Evolutionary conservation across 352 stramenopile species (phyloP), one percentile per base, ranked within the genome.

Genomic region (Pythium vanterpoolii): DNA sequence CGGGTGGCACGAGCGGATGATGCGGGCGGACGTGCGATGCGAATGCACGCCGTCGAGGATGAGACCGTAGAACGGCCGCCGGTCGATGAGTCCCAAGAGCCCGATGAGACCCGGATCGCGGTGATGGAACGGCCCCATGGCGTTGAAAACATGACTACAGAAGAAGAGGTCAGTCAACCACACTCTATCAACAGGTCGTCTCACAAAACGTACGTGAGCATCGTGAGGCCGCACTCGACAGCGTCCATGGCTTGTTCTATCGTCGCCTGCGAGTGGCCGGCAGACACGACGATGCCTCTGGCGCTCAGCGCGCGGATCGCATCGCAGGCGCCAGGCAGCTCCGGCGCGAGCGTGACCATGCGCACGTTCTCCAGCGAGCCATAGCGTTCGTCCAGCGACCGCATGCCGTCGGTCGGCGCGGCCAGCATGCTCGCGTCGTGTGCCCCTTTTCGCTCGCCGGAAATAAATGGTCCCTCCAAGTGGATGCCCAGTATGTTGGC

Each of bases 101-200:
- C 90, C 90, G 13, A 96, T 83, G 51, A 98, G 78, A 4, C 89
- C 90, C 7, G 90, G 90, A 40, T 96, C 79, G 26, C 89, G 82
- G 62, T 97, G 90, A 57, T 97, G 89, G 72, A 97, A 97, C 5
- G 82, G 73, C 21, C 72, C 79, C 90, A 97, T 97, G 8, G 90
- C 90, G 60, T 97, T 97, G 71, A 95, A 97, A 18, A 97, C 60
- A 66, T 97, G 89, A 7, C 75, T 38, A 21, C 31, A 33, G 11
- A 31, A 26, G 5, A 14, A 30, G 5, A 48, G 34, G 19, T 31
- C 5, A 55, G 24, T 55, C 38, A 55, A 5, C 4, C 30, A 56
- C 18, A 23, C 30, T 28, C 26, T 48, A 9, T 24, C 19, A 4
- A 64, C 13, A 33, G 40, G 52, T 3, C 8, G 44, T 19, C 11